phyloP scores from a whole-genome alignment of 495 filamentous ascomycete genomes.

The Oidiodendron maius region DNA sequence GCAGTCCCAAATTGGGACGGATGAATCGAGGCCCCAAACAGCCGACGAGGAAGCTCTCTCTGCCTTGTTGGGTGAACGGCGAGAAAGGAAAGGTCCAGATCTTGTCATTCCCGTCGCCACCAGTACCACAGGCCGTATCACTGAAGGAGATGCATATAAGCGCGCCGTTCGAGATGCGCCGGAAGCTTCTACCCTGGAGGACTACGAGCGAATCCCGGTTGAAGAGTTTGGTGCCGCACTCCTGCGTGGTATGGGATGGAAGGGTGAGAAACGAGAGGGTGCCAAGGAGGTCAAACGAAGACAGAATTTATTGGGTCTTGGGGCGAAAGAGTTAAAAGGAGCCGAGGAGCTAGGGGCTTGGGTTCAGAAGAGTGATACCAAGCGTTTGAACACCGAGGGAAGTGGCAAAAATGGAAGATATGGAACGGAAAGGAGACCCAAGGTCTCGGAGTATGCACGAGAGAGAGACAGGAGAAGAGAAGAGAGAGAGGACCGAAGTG shows the following conservation, averaged over 20 bases:
- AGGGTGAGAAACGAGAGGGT: conserved; percentile 56
- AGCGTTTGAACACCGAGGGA: conserved; percentile 42
- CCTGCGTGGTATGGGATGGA: conserved; percentile 90
- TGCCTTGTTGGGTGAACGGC: conserved; percentile 61
- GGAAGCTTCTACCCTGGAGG: conserved; percentile 67
- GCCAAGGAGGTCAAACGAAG: conserved; percentile 52
- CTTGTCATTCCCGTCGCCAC: conserved; percentile 51
- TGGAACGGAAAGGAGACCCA: conserved; percentile 38
- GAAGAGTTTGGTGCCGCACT: conserved; percentile 90
- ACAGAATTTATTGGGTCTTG: conserved; percentile 79
- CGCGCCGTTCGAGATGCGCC: conserved; percentile 65
- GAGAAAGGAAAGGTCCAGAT: conserved; percentile 43
- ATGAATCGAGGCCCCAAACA: conserved; percentile 29
- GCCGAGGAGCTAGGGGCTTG: conserved; percentile 72
- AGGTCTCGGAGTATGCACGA: conserved; percentile 31
- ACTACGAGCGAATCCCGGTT: conserved; percentile 83
- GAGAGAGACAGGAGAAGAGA: conserved; percentile 29
- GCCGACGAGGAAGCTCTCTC: conserved; percentile 76
- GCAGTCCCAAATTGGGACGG: conserved; percentile 1
- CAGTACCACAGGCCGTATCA: conserved; percentile 20
- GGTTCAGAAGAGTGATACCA: conserved; percentile 45
- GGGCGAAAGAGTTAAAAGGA: conserved; percentile 66
- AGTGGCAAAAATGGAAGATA: not conserved
- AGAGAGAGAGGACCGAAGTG: conserved; percentile 29
- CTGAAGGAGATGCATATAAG: conserved; percentile 66